phyloP scores from a whole-genome alignment of 352 stramenopile species.

The Phytophthora colocasiae region DNA sequence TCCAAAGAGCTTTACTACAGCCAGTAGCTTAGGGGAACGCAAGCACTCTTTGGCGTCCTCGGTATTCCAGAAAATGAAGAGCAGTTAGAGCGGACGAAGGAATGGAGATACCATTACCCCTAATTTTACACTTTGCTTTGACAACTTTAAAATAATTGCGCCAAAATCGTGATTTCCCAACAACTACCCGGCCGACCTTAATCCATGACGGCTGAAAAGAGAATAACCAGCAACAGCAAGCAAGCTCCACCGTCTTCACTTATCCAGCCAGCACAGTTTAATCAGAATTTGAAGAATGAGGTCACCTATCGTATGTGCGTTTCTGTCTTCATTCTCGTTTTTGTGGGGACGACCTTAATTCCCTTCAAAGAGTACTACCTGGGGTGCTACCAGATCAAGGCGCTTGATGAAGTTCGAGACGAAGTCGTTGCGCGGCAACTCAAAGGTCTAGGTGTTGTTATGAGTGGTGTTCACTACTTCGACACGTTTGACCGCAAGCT shows the following conservation, averaged over 20 bases:
- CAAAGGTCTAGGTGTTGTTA: conserved; percentile 27
- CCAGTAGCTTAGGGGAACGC: conserved; percentile 53
- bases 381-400: conserved; percentile 40
- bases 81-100: conserved; percentile 13
- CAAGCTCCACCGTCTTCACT: too few species aligned
- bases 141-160: too few species aligned
- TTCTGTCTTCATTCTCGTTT: conserved; percentile 14
- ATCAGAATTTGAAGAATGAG: background rate
- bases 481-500: conserved; percentile 34
- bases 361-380: conserved; percentile 21
- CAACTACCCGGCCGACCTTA: too few species aligned
- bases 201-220: background rate
- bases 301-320: conserved; percentile 18
- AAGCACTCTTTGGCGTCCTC: conserved; percentile 60
- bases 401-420: conserved; percentile 33
- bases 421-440: conserved; percentile 33
- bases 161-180: too few species aligned
- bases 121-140: background rate
- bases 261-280: too few species aligned
- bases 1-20: conserved; percentile 34
- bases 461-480: conserved; percentile 37
- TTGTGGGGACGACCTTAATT: conserved; percentile 21
- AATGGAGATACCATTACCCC: background rate
- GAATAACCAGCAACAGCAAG: background rate
- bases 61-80: conserved; percentile 75